A percentile compares a stretch with the other conserved stretches of the same genome.
Evolutionary conservation across 2,329 filamentous ascomycete genomes (phyloP).

Genomic region (Clarireedia homoeocarpa): DNA sequence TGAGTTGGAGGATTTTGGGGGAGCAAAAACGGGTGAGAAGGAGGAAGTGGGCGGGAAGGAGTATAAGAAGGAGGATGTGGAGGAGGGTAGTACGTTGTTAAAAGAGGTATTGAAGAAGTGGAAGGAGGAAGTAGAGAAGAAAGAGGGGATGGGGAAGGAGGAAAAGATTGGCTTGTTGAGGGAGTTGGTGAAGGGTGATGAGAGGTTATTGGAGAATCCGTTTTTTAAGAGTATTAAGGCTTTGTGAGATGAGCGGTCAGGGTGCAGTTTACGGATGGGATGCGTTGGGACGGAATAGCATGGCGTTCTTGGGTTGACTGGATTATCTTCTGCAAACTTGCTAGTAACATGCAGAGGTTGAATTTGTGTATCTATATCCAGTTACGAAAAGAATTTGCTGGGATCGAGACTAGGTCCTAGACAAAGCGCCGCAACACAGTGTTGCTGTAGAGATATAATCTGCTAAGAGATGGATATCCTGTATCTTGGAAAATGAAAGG

Average conservation of each 20-base stretch:
- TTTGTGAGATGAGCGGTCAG: constrained; percentile 16
- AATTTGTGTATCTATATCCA: no score
- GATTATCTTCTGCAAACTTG: no score
- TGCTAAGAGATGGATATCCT: no score
- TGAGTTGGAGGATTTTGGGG: constrained; percentile 92
- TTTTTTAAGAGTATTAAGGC: constrained; percentile 57
- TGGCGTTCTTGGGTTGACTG: no score
- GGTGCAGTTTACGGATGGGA: not conserved
- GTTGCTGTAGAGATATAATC: no score
- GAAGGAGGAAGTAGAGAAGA: constrained; percentile 62
- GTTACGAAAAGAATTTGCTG: no score
- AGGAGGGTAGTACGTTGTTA: constrained; percentile 76
- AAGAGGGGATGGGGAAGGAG: constrained; percentile 51
- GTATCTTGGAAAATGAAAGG: no score
- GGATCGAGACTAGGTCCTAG: no score
- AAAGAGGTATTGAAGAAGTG: constrained; percentile 78
- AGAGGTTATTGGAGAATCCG: constrained; percentile 53
- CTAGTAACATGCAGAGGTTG: no score
- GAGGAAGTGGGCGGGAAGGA: constrained; percentile 30
- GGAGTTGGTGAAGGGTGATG: constrained; percentile 68
- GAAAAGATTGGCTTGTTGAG: constrained; percentile 74
- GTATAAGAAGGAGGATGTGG: constrained; percentile 78
- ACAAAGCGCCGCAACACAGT: no score
- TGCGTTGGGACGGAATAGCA: not conserved
- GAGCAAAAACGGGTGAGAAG: constrained; percentile 45